These are phyloP conservation scores for Cystobasidium slooffiae DNA, from an alignment of 1,284 basidiomycete genomes.

Conservation along the genomic window DNA sequence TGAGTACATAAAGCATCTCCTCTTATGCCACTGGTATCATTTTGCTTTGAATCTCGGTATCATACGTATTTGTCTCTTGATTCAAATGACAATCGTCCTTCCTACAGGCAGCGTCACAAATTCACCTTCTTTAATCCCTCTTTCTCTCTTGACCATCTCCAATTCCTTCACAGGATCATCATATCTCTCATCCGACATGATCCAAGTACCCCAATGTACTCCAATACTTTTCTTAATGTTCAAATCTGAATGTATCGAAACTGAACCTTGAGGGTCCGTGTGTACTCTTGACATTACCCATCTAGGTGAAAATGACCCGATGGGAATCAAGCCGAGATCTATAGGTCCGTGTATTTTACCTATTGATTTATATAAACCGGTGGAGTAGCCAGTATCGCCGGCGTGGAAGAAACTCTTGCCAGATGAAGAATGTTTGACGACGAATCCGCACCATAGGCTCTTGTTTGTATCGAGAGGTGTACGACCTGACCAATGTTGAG, in stretches of 20 bases:
- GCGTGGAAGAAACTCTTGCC: constrained; percentile 56
- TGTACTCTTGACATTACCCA: constrained; percentile 58
- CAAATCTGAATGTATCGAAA: constrained; percentile 57
- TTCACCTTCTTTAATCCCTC: constrained; percentile 3
- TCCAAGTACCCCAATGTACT: constrained; percentile 62
- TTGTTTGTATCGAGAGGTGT: constrained; percentile 60
- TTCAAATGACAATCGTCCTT: constrained; percentile 11
- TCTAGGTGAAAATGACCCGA: constrained; percentile 52
- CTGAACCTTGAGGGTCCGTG: constrained; percentile 59
- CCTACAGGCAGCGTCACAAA: constrained; percentile 34
- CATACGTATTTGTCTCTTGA: neutral
- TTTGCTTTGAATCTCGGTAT: too few species aligned
- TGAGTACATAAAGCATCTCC: too few species aligned
- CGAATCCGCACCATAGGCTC: constrained; percentile 59
- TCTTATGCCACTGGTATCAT: too few species aligned
- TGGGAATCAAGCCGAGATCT: constrained; percentile 54
- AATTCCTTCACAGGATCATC: constrained; percentile 46
- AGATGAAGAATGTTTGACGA: constrained; percentile 52
- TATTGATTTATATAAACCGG: constrained; percentile 53
- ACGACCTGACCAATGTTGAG: constrained; percentile 61
- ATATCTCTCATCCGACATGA: constrained; percentile 58
- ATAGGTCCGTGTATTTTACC: constrained; percentile 54
- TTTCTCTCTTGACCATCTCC: constrained; percentile 13
- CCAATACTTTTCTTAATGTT: constrained; percentile 56
- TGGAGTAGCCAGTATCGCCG: constrained; percentile 56